phyloP scores from a whole-genome alignment of 1,284 basidiomycete genomes.

The Cryptococcus neoformans region DNA sequence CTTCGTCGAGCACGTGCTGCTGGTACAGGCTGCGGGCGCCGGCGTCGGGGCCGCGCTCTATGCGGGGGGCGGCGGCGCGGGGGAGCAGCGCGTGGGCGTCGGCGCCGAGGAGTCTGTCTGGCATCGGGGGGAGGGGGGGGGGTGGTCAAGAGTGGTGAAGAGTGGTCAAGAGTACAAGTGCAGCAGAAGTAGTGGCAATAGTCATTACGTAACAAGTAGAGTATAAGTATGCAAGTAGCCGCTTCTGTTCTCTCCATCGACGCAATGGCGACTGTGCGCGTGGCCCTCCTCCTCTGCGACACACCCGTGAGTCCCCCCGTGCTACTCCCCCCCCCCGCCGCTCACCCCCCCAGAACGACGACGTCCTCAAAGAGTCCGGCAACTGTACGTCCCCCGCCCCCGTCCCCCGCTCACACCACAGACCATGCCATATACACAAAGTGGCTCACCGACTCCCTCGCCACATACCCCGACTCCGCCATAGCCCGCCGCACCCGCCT shows the following conservation, averaged over 20 bases:
- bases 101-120: not conserved
- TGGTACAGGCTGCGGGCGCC: conserved; percentile 41
- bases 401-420: conserved; percentile 4
- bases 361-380: conserved; percentile 42
- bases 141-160: not conserved
- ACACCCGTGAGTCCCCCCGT: conserved; percentile 37
- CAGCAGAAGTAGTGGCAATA: not conserved
- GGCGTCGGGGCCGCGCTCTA: conserved; percentile 26
- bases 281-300: conserved; percentile 48
- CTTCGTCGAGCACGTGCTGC: conserved; percentile 59
- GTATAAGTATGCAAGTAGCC: conserved; percentile 1
- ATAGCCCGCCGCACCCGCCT: conserved; percentile 34
- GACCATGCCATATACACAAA: conserved; percentile 48
- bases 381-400: conserved; percentile 28
- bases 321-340: not conserved
- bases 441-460: conserved; percentile 44
- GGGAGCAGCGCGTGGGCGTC: conserved; percentile 24
- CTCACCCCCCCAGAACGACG: conserved; percentile 22
- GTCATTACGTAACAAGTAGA: not conserved
- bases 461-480: conserved; percentile 29
- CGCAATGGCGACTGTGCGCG: conserved; percentile 30
- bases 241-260: conserved; percentile 1
- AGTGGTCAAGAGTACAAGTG: not conserved
- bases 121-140: not conserved
- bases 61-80: conserved; percentile 26